A percentile compares a stretch with the other conserved stretches of the same genome.
phyloP scores from a whole-genome alignment of 192 early-diverging fungal genomes.

The Linnemannia exigua region DNA sequence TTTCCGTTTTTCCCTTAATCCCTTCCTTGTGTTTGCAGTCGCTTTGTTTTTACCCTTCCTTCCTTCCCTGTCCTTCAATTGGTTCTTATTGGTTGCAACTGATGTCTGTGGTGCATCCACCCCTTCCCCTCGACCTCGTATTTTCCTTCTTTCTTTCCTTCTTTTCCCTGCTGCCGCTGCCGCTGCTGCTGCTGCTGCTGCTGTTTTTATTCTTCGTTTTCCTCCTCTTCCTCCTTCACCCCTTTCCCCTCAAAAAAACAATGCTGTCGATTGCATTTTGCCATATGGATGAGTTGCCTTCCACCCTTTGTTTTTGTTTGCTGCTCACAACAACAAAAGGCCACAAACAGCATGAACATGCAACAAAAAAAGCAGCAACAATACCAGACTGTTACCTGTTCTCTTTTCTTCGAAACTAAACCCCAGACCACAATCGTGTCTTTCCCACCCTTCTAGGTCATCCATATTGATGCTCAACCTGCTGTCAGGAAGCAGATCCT shows the following conservation, averaged over 20 bases:
- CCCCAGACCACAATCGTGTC: background rate
- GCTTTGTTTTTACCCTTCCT: background rate
- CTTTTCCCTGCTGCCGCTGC: background rate
- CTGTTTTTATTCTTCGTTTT: background rate
- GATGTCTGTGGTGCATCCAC: constrained; percentile 3
- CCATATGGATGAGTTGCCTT: background rate
- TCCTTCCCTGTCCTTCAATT: background rate
- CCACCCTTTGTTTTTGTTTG: background rate
- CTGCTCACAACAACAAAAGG: background rate
- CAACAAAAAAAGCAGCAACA: background rate
- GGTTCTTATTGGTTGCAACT: constrained; percentile 4
- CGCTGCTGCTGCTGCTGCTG: background rate
- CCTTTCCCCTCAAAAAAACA: background rate
- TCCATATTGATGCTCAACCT: constrained; percentile 72
- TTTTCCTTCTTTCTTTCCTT: background rate
- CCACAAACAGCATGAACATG: background rate
- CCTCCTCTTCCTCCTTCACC: background rate
- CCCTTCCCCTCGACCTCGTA: background rate
- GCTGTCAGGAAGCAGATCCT: constrained; percentile 90
- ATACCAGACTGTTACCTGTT: background rate
- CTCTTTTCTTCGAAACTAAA: background rate
- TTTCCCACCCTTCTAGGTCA: constrained; percentile 41
- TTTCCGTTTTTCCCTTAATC: constrained; percentile 5
- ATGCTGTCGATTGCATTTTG: background rate
- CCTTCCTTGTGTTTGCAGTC: background rate